Percentiles rank a stretch among this genome's conserved stretches.
Evolutionary conservation across 495 filamentous ascomycete genomes (phyloP).

Genomic region (Penicillium egyptiacum): DNA sequence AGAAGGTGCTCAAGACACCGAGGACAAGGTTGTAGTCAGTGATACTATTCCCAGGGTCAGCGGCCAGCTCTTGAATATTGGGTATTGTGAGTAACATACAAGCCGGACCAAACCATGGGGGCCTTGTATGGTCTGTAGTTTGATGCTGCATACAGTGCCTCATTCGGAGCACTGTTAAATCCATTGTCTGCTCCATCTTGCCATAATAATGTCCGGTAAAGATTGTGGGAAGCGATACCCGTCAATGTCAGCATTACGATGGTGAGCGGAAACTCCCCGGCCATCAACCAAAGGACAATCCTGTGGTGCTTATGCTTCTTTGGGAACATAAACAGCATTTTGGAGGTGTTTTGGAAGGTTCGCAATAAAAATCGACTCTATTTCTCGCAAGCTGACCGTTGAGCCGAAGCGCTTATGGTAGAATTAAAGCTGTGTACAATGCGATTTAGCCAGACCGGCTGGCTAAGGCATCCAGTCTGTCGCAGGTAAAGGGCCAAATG

Average conservation of each 20-base stretch:
- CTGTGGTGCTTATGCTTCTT: slow-evolving; percentile 65
- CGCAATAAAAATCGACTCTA: neutral
- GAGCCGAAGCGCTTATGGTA: slow-evolving; percentile 5
- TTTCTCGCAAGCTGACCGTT: slow-evolving; percentile 11
- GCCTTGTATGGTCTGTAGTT: slow-evolving; percentile 66
- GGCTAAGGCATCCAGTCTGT: slow-evolving; percentile 38
- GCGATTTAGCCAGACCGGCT: slow-evolving; percentile 43
- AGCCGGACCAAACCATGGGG: slow-evolving; percentile 79
- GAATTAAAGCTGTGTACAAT: slow-evolving; percentile 16
- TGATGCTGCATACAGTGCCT: slow-evolving; percentile 71
- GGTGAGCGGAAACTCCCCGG: slow-evolving; percentile 66
- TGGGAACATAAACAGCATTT: slow-evolving; percentile 39
- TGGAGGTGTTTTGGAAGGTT: slow-evolving; percentile 17
- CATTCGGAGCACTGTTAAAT: slow-evolving; percentile 78
- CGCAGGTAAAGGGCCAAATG: slow-evolving; percentile 28
- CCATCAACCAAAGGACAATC: slow-evolving; percentile 63
- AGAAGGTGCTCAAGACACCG: slow-evolving; percentile 61
- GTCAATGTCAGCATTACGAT: slow-evolving; percentile 75
- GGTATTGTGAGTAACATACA: slow-evolving; percentile 55
- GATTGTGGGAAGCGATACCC: slow-evolving; percentile 75
- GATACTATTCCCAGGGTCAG: slow-evolving; percentile 50
- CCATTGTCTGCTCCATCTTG: slow-evolving; percentile 72
- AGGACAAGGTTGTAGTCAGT: slow-evolving; percentile 82
- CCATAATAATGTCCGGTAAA: slow-evolving; percentile 80
- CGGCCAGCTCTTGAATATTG: neutral